Evolutionary conservation across 2,329 filamentous ascomycete genomes (phyloP).

Genomic region (Bipolaris zeicola): DNA sequence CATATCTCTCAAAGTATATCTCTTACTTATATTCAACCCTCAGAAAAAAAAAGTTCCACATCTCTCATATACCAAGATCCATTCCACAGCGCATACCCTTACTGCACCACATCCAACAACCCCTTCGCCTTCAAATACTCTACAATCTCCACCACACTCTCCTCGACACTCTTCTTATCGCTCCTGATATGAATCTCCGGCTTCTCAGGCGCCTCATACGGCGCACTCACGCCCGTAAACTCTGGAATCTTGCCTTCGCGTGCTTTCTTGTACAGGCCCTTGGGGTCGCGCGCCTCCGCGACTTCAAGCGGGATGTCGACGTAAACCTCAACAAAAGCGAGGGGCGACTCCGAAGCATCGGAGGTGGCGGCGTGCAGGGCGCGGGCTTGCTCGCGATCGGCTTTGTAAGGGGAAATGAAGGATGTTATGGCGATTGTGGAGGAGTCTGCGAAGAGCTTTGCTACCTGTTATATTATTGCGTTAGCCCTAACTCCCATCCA

Average conservation of each 20-base stretch:
- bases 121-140: slow-evolving; percentile 76
- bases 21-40: no score
- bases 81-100: not conserved
- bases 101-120: slow-evolving; percentile 53
- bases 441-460: slow-evolving; percentile 93
- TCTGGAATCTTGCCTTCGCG: slow-evolving; percentile 92
- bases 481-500: not conserved
- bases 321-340: slow-evolving; percentile 92
- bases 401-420: slow-evolving; percentile 94
- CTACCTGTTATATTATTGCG: slow-evolving; percentile 62
- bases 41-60: no score
- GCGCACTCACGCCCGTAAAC: slow-evolving; percentile 93
- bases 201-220: slow-evolving; percentile 86
- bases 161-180: slow-evolving; percentile 81
- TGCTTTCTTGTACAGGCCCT: slow-evolving; percentile 98
- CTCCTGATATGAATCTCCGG: slow-evolving; percentile 89
- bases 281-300: slow-evolving; percentile 93
- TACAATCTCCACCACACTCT: slow-evolving; percentile 84
- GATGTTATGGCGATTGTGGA: slow-evolving; percentile 88
- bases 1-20: no score
- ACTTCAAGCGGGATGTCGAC: slow-evolving; percentile 91
- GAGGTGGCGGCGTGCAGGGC: slow-evolving; percentile 71
- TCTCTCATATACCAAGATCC: no score
- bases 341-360: slow-evolving; percentile 60
- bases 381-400: slow-evolving; percentile 82